Evolutionary conservation across 805 yeast genomes (phyloP).

Genomic region (Starmerella cellae): DNA sequence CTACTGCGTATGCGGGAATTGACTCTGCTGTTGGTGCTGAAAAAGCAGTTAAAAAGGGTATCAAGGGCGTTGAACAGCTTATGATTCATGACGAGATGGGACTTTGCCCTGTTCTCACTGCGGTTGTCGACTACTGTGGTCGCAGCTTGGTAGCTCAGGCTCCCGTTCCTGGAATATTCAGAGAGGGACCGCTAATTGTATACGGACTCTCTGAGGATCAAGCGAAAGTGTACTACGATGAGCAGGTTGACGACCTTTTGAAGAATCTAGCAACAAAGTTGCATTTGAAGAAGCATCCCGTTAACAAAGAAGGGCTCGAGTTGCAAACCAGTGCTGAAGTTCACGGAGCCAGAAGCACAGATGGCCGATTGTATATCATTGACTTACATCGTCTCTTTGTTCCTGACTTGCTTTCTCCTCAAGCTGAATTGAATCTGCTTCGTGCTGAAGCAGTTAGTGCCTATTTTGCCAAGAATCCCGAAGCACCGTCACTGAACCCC

Average conservation of each 20-base stretch:
- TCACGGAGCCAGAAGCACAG: conserved; percentile 77
- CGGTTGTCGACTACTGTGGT: conserved; percentile 85
- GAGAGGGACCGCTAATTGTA: conserved; percentile 39
- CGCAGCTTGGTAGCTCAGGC: conserved; percentile 82
- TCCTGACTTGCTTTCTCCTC: conserved; percentile 64
- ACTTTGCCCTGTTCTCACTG: conserved; percentile 59
- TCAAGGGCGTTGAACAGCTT: conserved; percentile 54
- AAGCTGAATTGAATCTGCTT: conserved; percentile 46
- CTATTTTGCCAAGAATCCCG: conserved; percentile 37
- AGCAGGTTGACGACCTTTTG: conserved; percentile 43
- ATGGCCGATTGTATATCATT: conserved; percentile 68
- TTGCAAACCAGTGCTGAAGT: conserved; percentile 61
- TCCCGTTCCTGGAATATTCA: conserved; percentile 85
- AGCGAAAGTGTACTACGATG: conserved; percentile 37
- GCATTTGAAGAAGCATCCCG: conserved; percentile 61
- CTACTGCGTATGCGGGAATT: conserved; percentile 47
- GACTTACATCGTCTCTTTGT: conserved; percentile 81
- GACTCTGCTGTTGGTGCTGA: conserved; percentile 85
- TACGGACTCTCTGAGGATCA: conserved; percentile 65
- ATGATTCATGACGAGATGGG: conserved; percentile 52
- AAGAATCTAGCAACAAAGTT: conserved; percentile 54
- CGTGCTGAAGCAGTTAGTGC: conserved; percentile 67
- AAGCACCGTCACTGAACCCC: conserved; percentile 45
- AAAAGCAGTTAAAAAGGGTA: conserved; percentile 64
- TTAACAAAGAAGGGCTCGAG: conserved; percentile 35